Evolutionary conservation across 2,329 filamentous ascomycete genomes (phyloP).

Genomic region (Pseudofabraea citricarpa): DNA sequence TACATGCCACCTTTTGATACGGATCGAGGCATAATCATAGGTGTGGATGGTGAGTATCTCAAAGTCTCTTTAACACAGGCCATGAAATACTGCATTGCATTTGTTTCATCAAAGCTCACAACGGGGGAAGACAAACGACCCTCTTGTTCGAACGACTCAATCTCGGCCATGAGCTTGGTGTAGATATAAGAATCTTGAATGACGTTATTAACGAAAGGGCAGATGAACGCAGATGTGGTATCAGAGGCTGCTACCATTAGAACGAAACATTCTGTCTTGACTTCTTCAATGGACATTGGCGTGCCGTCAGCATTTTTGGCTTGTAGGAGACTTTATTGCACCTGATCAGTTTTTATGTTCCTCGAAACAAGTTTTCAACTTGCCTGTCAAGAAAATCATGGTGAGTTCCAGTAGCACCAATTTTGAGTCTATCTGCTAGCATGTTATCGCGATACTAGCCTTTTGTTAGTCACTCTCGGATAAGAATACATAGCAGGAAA

Average conservation of each 20-base stretch:
- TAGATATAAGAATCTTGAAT: background rate
- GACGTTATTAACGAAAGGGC: conserved; percentile 46
- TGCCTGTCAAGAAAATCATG: background rate
- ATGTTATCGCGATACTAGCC: background rate
- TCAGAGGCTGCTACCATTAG: conserved; percentile 16
- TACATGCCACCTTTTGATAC: too few species aligned
- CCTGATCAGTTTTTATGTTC: too few species aligned
- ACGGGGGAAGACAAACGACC: background rate
- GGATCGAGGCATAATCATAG: background rate
- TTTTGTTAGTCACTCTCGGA: too few species aligned
- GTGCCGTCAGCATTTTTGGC: conserved; percentile 19
- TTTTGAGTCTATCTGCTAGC: conserved; percentile 4
- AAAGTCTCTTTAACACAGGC: background rate
- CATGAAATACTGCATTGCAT: background rate
- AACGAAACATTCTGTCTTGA: conserved; percentile 28
- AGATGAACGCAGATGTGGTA: conserved; percentile 36
- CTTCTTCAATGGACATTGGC: conserved; percentile 27
- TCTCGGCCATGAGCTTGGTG: background rate
- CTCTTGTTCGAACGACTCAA: background rate
- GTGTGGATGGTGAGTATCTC: background rate
- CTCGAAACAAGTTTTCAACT: too few species aligned
- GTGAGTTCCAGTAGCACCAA: background rate
- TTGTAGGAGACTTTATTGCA: too few species aligned
- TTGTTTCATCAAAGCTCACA: background rate
- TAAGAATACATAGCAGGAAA: too few species aligned